These are phyloP conservation scores for Lentinula novae-zelandiae DNA, from an alignment of 1,284 basidiomycete species.

Conservation along the genomic window DNA sequence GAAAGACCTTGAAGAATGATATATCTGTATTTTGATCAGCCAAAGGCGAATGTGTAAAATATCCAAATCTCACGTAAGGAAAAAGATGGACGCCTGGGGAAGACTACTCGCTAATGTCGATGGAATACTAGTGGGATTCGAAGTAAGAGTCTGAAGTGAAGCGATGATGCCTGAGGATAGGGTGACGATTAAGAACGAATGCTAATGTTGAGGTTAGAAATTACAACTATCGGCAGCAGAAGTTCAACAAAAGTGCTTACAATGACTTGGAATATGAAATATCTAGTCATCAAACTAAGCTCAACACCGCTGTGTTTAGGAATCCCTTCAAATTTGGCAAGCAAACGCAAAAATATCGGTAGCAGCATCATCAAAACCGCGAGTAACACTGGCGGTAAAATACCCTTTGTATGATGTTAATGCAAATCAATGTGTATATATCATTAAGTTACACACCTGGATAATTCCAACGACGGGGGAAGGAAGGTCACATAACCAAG, in stretches of 20 bases:
- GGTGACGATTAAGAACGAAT: slow-evolving; percentile 89
- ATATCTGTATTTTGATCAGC: slow-evolving; percentile 35
- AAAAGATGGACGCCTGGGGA: slow-evolving; percentile 88
- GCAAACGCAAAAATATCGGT: slow-evolving; percentile 79
- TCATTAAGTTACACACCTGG: slow-evolving; percentile 22
- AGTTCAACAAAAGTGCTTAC: slow-evolving; percentile 36
- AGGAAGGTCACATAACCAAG: slow-evolving; percentile 80
- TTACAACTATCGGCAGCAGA: neutral
- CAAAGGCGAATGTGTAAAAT: neutral
- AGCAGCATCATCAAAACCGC: slow-evolving; percentile 89
- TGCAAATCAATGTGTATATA: neutral
- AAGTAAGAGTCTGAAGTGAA: slow-evolving; percentile 58
- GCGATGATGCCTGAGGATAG: slow-evolving; percentile 78
- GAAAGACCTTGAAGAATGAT: slow-evolving; percentile 70
- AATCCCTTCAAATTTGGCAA: slow-evolving; percentile 78
- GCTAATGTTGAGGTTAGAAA: slow-evolving; percentile 34
- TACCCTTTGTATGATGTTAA: slow-evolving; percentile 48
- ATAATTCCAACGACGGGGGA: slow-evolving; percentile 75
- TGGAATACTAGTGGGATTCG: slow-evolving; percentile 62
- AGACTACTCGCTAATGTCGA: slow-evolving; percentile 70
- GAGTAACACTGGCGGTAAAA: slow-evolving; percentile 82
- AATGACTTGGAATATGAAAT: slow-evolving; percentile 89
- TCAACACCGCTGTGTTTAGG: slow-evolving; percentile 82
- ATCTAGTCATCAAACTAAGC: slow-evolving; percentile 87
- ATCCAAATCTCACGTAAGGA: slow-evolving; percentile 72